phyloP scores from a whole-genome alignment of 257 asterid species.

The Striga asiatica region DNA sequence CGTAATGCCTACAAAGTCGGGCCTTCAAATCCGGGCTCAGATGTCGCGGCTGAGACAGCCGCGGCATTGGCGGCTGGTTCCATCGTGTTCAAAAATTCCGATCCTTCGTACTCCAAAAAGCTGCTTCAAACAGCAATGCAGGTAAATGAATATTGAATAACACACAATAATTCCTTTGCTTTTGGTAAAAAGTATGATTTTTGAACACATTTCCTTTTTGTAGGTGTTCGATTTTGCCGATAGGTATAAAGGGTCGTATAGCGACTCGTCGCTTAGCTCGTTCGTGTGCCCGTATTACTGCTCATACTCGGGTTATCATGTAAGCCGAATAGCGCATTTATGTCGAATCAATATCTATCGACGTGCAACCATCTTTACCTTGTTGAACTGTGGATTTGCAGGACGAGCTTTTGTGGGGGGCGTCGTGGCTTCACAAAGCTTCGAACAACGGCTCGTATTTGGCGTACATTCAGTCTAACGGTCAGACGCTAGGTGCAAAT shows the following conservation, averaged over 20 bases:
- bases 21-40: slow-evolving; percentile 70
- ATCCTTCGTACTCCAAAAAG: slow-evolving; percentile 50
- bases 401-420: slow-evolving; percentile 95
- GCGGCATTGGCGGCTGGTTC: slow-evolving; percentile 90
- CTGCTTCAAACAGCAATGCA: slow-evolving; percentile 45
- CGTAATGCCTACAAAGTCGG: slow-evolving; percentile 58
- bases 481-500: slow-evolving; percentile 61
- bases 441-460: slow-evolving; percentile 38
- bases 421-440: slow-evolving; percentile 85
- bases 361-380: background rate
- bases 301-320: slow-evolving; percentile 79
- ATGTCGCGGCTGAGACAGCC: slow-evolving; percentile 86
- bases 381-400: slow-evolving; percentile 10
- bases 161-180: background rate
- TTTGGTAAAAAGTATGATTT: too few species aligned
- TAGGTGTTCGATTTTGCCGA: slow-evolving; percentile 80
- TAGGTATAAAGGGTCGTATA: slow-evolving; percentile 67
- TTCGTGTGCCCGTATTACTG: slow-evolving; percentile 75
- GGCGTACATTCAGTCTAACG: slow-evolving; percentile 58
- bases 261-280: slow-evolving; percentile 43
- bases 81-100: slow-evolving; percentile 56
- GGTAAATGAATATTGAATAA: background rate
- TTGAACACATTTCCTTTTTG: too few species aligned
- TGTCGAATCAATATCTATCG: background rate
- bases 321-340: slow-evolving; percentile 14